phyloP scores from a whole-genome alignment of 495 filamentous ascomycete species.

The Trichoderma asperelloides region DNA sequence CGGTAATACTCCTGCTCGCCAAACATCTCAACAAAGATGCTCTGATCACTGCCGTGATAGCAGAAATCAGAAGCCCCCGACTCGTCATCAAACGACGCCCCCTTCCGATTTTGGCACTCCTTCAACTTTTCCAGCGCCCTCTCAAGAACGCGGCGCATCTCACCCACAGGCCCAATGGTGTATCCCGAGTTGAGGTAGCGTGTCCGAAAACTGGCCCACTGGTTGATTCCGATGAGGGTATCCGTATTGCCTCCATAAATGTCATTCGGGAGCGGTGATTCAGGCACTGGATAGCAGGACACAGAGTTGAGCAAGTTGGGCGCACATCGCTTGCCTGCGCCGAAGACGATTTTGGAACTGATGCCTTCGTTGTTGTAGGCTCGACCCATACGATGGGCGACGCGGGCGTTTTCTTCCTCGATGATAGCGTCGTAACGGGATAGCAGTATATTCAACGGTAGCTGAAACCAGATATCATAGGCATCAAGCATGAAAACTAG shows the following conservation, averaged over 20 bases:
- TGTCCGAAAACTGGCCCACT: slow-evolving; percentile 19
- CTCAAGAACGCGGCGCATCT: slow-evolving; percentile 39
- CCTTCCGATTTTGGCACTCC: slow-evolving; percentile 5
- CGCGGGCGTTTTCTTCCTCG: slow-evolving; percentile 13
- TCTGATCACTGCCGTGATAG: slow-evolving; percentile 27
- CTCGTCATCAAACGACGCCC: background rate
- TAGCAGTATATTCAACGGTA: slow-evolving; percentile 3
- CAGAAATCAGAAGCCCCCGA: background rate
- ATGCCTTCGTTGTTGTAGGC: background rate
- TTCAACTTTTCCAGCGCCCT: slow-evolving; percentile 12
- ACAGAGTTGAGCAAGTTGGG: background rate
- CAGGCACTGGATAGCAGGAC: slow-evolving; percentile 7
- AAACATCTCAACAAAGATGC: slow-evolving; percentile 46
- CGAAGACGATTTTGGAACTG: background rate
- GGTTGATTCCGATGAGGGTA: slow-evolving; percentile 12
- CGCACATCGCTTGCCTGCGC: background rate
- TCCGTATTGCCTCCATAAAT: slow-evolving; percentile 6
- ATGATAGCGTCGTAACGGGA: slow-evolving; percentile 7
- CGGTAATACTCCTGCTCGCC: slow-evolving; percentile 44
- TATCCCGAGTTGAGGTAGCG: slow-evolving; percentile 46
- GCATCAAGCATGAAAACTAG: slow-evolving; percentile 12
- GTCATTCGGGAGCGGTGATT: background rate
- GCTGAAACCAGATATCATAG: slow-evolving; percentile 10
- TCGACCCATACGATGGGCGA: slow-evolving; percentile 9
- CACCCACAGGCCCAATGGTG: slow-evolving; percentile 44